Conservation (phyloP, 2,329 filamentous ascomycete genomes). For the Claviceps cyperi region DNA sequence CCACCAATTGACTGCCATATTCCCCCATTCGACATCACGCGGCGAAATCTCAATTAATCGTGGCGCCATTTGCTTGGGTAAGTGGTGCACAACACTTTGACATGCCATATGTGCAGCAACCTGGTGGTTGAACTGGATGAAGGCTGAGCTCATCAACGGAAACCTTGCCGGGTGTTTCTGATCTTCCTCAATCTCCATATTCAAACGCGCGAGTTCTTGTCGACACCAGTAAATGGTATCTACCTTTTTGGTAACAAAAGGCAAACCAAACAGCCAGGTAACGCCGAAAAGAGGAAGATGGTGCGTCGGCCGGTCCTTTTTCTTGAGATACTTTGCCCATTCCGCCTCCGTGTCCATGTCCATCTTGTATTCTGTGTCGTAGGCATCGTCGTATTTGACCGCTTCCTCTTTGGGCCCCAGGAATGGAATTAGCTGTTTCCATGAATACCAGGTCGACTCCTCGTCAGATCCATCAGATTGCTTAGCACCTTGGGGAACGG, state of each 20-base stretch:
- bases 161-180: conserved; percentile 76
- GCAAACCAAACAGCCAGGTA: conserved; percentile 65
- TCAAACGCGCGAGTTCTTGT: conserved; percentile 71
- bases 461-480: conserved; percentile 23
- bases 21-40: conserved; percentile 88
- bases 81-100: conserved; percentile 77
- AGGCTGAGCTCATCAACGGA: conserved; percentile 88
- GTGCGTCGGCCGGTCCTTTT: conserved; percentile 74
- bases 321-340: conserved; percentile 74
- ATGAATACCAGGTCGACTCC: conserved; percentile 35
- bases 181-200: conserved; percentile 82
- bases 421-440: conserved; percentile 37
- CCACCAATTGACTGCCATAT: conserved; percentile 95
- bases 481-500: conserved; percentile 42
- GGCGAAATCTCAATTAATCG: conserved; percentile 88
- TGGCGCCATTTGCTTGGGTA: conserved; percentile 87
- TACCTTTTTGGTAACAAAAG: conserved; percentile 73
- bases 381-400: conserved; percentile 46
- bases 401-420: conserved; percentile 26
- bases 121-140: conserved; percentile 97
- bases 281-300: conserved; percentile 48
- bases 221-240: conserved; percentile 91
- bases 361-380: conserved; percentile 41
- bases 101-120: conserved; percentile 97
- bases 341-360: conserved; percentile 49